Evolutionary conservation across 78 protist genomes (phyloP), one percentile per base, ranked within the genome.

Genomic region (Planoprotostelium fungivorum): DNA sequence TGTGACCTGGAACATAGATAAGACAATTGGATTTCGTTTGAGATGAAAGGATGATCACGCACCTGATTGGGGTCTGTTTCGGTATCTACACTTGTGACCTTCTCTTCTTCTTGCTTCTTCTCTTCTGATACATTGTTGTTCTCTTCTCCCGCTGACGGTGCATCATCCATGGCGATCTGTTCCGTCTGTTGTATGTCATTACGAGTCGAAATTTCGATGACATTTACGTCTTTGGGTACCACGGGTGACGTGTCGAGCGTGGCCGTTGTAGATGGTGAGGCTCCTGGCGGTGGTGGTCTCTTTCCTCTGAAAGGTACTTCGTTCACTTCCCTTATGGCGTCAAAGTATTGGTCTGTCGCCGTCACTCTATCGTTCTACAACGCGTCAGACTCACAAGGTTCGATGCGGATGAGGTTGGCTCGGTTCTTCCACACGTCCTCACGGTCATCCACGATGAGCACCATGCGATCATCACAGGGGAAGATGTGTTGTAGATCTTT

Each of bases 401-500:
- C 85, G 28, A 91, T 88, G 63, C 89, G 94, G 38, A 91, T 51
- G 36, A 91, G 83, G 38, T 91, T 91, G 63, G 29, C 89, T 35
- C 91, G 89, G 38, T 73, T 88, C 34, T 91, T 91, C 91, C 94
- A 87, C 37, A 91, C 94, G 83, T 91, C 94, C 31, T 90, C 88
- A 35, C 94, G 35, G 38, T 91, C 94, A 85, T 91, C 94, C 16
- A 91, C 94, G 28, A 91, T 91, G 28, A 91, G 38, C 31, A 91
- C 94, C 94, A 91, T 91, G n/a, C 91, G 85, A 85, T 91, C 94
- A 36, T 91, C 94, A 85, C 94, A 91, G 0, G 94, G 94, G 51
- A 91, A 91, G 25, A 91, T 35, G 86, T 91, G 39, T 39, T 88
- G 87, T 29, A 91, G 63, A n/a, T 90, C 63, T 88, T 91, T 91